A percentile compares a stretch with the other conserved stretches of the same genome.
These are phyloP conservation scores for Coemansia sp. DNA, from an alignment of 192 early-diverging fungal species.

Conservation along the genomic window DNA sequence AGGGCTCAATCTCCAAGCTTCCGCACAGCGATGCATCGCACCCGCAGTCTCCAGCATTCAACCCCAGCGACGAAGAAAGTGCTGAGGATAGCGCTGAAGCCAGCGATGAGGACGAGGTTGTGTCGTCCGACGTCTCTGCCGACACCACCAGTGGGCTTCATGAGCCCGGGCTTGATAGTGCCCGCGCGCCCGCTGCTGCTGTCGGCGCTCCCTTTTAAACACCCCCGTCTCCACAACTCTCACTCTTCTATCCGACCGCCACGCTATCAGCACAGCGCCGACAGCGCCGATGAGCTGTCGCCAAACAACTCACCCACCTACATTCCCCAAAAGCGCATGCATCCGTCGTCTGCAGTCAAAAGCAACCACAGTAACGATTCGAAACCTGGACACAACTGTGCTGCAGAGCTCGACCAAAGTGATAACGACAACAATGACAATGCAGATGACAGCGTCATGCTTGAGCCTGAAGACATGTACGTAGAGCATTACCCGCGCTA, in stretches of 20 bases:
- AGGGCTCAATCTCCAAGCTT: conserved; percentile 56
- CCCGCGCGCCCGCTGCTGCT: conserved; percentile 36
- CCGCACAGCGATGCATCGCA: conserved; percentile 1
- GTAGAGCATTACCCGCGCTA: conserved; percentile 27
- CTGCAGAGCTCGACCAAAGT: neutral
- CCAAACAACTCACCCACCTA: neutral
- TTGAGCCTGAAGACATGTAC: neutral
- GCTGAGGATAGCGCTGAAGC: conserved; percentile 17
- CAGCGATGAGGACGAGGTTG: conserved; percentile 4
- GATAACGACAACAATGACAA: neutral
- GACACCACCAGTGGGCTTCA: conserved; percentile 26
- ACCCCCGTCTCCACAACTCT: conserved; percentile 44
- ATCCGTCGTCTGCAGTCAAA: neutral
- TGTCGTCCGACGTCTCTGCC: conserved; percentile 23
- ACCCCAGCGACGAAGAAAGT: conserved; percentile 8
- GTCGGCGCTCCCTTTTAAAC: conserved; percentile 54
- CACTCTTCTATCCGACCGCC: conserved; percentile 15
- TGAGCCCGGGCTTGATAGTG: conserved; percentile 20
- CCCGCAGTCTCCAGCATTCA: neutral
- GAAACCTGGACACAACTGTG: neutral
- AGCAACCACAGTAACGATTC: neutral
- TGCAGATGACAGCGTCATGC: neutral
- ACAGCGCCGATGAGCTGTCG: conserved; percentile 4
- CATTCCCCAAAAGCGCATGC: conserved; percentile 9
- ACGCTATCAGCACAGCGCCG: conserved; percentile 2